Percentiles rank a stretch among this genome's conserved stretches.
Conservation (phyloP, 2,329 filamentous ascomycete species). For the Parastagonospora nodorum region DNA sequence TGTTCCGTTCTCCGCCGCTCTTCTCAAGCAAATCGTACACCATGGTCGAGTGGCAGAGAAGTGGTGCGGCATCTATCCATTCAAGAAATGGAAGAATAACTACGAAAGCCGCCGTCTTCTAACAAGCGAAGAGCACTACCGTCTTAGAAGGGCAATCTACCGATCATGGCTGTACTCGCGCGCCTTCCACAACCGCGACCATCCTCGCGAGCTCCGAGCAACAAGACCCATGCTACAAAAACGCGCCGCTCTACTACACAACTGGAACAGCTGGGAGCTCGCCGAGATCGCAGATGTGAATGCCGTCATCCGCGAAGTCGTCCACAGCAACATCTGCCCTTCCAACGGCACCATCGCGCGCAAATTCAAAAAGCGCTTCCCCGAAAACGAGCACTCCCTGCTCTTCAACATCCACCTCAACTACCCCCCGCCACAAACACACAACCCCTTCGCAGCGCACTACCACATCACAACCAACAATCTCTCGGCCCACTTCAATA, state of each 20-base stretch:
- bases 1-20: conserved; percentile 59
- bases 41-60: conserved; percentile 61
- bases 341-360: conserved; percentile 64
- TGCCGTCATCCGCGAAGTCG: conserved; percentile 59
- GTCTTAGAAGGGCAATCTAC: conserved; percentile 62
- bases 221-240: conserved; percentile 54
- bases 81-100: conserved; percentile 66
- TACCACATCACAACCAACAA: conserved; percentile 23
- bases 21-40: conserved; percentile 61
- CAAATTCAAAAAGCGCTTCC: conserved; percentile 62
- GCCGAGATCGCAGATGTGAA: conserved; percentile 65
- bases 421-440: conserved; percentile 49
- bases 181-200: conserved; percentile 61
- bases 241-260: conserved; percentile 62
- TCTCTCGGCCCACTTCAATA: conserved; percentile 46
- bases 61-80: conserved; percentile 66
- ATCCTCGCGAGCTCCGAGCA: conserved; percentile 57
- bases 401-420: conserved; percentile 61
- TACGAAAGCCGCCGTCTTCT: conserved; percentile 61
- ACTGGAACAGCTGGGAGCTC: conserved; percentile 61
- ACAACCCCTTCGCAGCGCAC: conserved; percentile 33
- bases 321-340: conserved; percentile 64
- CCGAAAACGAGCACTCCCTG: conserved; percentile 55
- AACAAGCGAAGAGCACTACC: conserved; percentile 54
- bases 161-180: conserved; percentile 64